Percentiles rank a stretch among this genome's conserved stretches.
These are phyloP conservation scores for Sclerospora graminicola DNA, from an alignment of 352 stramenopile genomes.

Conservation along the genomic window DNA sequence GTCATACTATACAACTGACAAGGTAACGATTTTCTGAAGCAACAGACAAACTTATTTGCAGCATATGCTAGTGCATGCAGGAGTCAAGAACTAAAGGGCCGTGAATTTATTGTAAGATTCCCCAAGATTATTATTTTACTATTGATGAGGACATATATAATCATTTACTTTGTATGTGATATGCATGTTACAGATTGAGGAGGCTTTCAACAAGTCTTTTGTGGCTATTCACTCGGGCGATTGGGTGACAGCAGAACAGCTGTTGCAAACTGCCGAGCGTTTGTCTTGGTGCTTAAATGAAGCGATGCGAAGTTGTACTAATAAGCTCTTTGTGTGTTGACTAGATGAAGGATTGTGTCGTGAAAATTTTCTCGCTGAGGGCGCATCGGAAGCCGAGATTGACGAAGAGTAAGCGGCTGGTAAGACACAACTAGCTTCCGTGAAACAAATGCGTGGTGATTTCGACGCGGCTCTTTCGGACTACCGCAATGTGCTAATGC, in stretches of 20 bases:
- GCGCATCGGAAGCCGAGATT: conserved; percentile 40
- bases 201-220: conserved; percentile 82
- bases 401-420: conserved; percentile 66
- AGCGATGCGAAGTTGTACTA: background rate
- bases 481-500: too few species aligned
- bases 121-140: background rate
- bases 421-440: conserved; percentile 58
- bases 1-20: conserved; percentile 1
- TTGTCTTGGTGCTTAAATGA: background rate
- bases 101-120: conserved; percentile 31
- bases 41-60: conserved; percentile 68
- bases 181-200: conserved; percentile 32
- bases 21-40: conserved; percentile 60
- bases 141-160: background rate
- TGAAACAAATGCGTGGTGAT: conserved; percentile 73
- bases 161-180: background rate
- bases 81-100: conserved; percentile 38
- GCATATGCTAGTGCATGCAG: conserved; percentile 56
- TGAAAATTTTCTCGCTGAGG: conserved; percentile 47
- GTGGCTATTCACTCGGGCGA: conserved; percentile 56
- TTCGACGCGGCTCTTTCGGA: too few species aligned
- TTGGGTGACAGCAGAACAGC: conserved; percentile 32
- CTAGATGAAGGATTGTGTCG: conserved; percentile 47
- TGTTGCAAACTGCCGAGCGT: conserved; percentile 55
- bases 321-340: background rate